These are phyloP conservation scores for Verticillium longisporum DNA, from an alignment of 2,329 filamentous ascomycete genomes.

Conservation along the genomic window DNA sequence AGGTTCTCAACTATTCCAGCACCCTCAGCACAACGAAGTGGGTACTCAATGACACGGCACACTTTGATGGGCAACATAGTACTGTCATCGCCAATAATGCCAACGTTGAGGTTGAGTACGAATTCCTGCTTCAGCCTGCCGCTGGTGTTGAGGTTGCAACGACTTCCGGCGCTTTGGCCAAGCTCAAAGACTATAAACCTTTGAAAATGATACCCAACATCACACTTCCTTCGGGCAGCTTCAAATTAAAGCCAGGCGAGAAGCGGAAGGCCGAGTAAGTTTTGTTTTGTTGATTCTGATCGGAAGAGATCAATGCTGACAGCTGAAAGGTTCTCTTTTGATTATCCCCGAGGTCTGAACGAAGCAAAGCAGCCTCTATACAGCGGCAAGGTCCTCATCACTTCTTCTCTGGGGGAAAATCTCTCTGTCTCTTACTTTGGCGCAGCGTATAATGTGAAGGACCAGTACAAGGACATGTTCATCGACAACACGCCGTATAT, in stretches of 20 bases:
- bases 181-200: neutral
- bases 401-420: neutral
- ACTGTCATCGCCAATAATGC: constrained; percentile 27
- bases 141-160: constrained; percentile 4
- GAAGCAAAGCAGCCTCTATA: neutral
- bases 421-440: neutral
- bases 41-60: constrained; percentile 38
- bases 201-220: constrained; percentile 3
- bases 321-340: neutral
- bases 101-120: constrained; percentile 23
- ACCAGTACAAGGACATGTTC: neutral
- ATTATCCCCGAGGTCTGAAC: neutral
- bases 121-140: constrained; percentile 12
- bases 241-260: constrained; percentile 1
- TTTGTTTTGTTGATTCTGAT: no score
- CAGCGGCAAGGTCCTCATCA: constrained; percentile 1
- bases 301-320: neutral
- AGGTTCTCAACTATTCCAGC: constrained; percentile 32
- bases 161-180: neutral
- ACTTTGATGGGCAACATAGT: constrained; percentile 27
- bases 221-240: neutral
- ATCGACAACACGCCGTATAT: neutral
- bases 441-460: neutral
- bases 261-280: constrained; percentile 3
- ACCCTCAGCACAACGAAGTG: constrained; percentile 31